Percentiles rank a stretch among this genome's conserved stretches.
These are phyloP conservation scores for Tetrastigma voinierianum DNA, from an alignment of 164 flowering plant genomes.

Conservation along the genomic window DNA sequence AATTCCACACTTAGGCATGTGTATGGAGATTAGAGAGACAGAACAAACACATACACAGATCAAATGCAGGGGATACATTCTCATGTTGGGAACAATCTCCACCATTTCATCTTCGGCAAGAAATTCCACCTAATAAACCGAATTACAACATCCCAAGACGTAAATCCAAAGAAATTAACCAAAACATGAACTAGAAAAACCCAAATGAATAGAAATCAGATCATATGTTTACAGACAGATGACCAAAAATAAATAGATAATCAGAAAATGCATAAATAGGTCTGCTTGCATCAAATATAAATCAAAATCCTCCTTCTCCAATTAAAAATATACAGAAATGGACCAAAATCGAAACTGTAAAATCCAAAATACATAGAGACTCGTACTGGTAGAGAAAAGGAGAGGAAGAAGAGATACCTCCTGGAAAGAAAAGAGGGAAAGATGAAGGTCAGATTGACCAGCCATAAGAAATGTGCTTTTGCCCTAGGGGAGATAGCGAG, in stretches of 20 bases:
- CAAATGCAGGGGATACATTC: conserved; percentile 65
- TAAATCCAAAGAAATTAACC: background rate
- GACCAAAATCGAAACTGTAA: too few relatives aligned
- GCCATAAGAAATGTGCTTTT: too few relatives aligned
- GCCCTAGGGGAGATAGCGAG: too few relatives aligned
- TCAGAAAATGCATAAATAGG: too few relatives aligned
- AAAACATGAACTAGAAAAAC: conserved; percentile 5
- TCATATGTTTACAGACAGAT: background rate
- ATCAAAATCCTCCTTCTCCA: too few relatives aligned
- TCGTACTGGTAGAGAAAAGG: too few relatives aligned
- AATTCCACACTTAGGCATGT: background rate
- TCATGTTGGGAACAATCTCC: conserved; percentile 75
- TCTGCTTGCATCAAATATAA: too few relatives aligned
- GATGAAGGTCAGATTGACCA: conserved; percentile 61
- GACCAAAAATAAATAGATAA: too few relatives aligned
- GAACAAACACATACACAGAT: conserved; percentile 39
- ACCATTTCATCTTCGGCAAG: conserved; percentile 81
- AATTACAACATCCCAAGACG: background rate
- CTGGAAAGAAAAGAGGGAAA: conserved; percentile 59
- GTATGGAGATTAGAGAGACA: background rate
- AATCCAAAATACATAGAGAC: too few relatives aligned
- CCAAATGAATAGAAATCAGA: background rate
- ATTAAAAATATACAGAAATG: too few relatives aligned
- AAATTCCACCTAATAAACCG: conserved; percentile 59
- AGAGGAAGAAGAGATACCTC: conserved; percentile 47